Base-by-base conservation (phyloP, 352 stramenopile species). In the Saprolegnia parasitica region DNA sequence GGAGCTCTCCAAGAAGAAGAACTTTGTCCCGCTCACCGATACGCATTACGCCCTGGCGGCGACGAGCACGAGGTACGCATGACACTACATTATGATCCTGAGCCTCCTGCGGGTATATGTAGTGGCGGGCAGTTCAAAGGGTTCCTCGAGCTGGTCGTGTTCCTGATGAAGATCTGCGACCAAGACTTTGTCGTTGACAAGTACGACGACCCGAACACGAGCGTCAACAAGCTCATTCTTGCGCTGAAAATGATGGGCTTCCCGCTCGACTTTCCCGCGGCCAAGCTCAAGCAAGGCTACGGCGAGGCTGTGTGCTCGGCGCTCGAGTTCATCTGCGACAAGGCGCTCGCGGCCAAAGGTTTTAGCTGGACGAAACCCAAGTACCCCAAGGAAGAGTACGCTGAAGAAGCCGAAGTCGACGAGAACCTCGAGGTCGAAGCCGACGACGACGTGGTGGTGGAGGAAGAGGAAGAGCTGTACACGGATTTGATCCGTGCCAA, bases 151-250 rank as follows among this genome's bases (percentile, higher is more conserved):
- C 74, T 94, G 21, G 77, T 88, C 23, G 77, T 78, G 8, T 90
- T 79, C 61, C 71, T 94, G 20, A 87, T 94, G 74, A 90, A 90
- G 65, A 77, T 85, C 47, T 85, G 79, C 72, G 76, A 83, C 68
- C 86, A 93, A 65, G 86, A 92, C 20, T 89, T 94, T 64, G 77
- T 81, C 24, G 80, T 94, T 49, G 86, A 94, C 80, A 94, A 94
- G 76, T 94, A 91, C 73, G 86, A 94, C 80, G 84, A 94, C 75
- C 81, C 85, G 35, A 90, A 88, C 74, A 91, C 86, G 47, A 91
- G 83, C 70, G 79, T 92, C 73, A 94, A 94, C 80, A 94, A 94
- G 65, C 81, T 94, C 58, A 91, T 94, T 60, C 73, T 94, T 18
- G 80, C 81, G 55, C 80, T 91, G 64, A 94, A 94, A 67, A 78